Base-by-base conservation (phyloP, 805 yeast species). In the Schizosaccharomyces octosporus region DNA sequence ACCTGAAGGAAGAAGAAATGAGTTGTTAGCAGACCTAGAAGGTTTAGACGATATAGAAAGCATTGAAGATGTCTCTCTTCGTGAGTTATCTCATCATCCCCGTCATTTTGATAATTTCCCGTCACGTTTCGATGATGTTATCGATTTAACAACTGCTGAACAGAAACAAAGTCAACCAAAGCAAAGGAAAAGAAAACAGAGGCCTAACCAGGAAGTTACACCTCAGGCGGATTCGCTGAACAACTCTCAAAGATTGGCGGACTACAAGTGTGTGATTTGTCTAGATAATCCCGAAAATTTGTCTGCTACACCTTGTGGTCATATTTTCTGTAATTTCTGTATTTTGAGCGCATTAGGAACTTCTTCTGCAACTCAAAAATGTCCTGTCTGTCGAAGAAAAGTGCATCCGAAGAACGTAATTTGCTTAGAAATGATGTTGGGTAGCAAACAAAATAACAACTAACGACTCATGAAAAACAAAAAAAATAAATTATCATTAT, bases 291-390 rank as follows among this genome's bases (percentile, higher is more conserved):
- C 72, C 1, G 66, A 67, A 21, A 63, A 32, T n/a, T 61, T 67
- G 11, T 68, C 67, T 6, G 69, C 68, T 7, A 67, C 72, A 0
- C 67, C 68, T 9, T 71, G 73, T 64, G 73, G 73, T n/a, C 73
- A 71, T 62, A 42, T 71, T 57, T 71, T 70, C 15, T 55, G 61
- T 27, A 21, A 55, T 42, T 55, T 29, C 17, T 48, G 62, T 31
- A 55, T 36, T 3, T 21, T 24, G 27, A 55, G 62, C 29, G 54
- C 43, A 6, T 24, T 55, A 17, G 61, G 36, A 15, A 55, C 7
- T n/a, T 19, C 31, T 1, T 4, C 61, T 17, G 39, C 48, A 7
- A 21, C 39, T 1, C 39, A 55, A 24, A 54, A 39, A 39, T 48
- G 48, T 21, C 62, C 59, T n/a, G 43, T 48, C 24, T 61, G 60